These are phyloP conservation scores for Quercus bicolor DNA, from an alignment of 306 rosid species.

Conservation along the genomic window DNA sequence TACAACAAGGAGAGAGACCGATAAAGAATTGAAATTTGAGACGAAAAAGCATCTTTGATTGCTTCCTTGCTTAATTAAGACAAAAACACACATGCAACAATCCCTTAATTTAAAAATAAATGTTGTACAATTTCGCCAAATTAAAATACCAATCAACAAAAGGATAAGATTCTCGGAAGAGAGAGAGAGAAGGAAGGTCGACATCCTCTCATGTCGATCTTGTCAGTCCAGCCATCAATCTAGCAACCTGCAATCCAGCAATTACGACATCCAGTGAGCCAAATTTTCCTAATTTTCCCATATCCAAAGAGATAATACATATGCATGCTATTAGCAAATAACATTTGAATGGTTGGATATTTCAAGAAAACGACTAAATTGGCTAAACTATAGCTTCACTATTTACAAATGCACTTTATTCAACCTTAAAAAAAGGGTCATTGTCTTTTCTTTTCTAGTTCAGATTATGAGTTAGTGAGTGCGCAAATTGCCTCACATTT, in stretches of 20 bases:
- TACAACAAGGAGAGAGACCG: conserved; percentile 8
- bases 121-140: conserved; percentile 37
- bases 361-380: background rate
- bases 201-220: conserved; percentile 84
- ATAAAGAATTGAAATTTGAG: conserved; percentile 24
- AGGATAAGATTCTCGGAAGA: background rate
- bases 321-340: background rate
- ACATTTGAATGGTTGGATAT: background rate
- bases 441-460: background rate
- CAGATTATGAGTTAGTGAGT: background rate
- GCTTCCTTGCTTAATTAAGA: conserved; percentile 33
- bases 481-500: background rate
- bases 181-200: conserved; percentile 29
- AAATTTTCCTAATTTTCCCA: conserved; percentile 16
- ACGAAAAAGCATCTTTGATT: conserved; percentile 33
- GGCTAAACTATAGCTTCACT: background rate
- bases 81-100: conserved; percentile 40
- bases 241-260: conserved; percentile 43
- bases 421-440: background rate
- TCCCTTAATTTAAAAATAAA: conserved; percentile 39
- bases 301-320: background rate
- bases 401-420: background rate
- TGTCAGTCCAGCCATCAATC: conserved; percentile 25
- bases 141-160: conserved; percentile 39
- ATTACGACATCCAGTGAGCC: conserved; percentile 31